A percentile compares a stretch with the other conserved stretches of the same genome.
Conservation (phyloP, 495 filamentous ascomycete species). For the Neohortaea acidophila region DNA sequence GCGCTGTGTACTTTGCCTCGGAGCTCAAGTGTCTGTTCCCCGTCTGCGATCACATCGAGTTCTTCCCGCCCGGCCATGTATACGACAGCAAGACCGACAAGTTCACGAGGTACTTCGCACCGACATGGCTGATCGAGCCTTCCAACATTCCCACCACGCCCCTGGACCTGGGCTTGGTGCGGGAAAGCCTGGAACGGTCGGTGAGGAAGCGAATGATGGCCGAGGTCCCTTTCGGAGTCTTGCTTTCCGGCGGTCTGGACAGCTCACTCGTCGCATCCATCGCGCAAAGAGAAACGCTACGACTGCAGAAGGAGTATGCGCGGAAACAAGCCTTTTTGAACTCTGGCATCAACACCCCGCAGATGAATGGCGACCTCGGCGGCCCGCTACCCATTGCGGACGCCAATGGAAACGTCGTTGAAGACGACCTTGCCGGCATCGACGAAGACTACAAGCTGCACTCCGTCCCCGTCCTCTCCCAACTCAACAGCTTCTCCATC, state of each 20-base stretch:
- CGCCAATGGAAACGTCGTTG: slow-evolving; percentile 19
- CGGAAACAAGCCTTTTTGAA: slow-evolving; percentile 14
- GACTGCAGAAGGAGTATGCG: slow-evolving; percentile 42
- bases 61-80: slow-evolving; percentile 88
- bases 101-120: slow-evolving; percentile 75
- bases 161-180: slow-evolving; percentile 64
- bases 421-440: slow-evolving; percentile 73
- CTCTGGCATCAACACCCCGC: slow-evolving; percentile 13
- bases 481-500: slow-evolving; percentile 97
- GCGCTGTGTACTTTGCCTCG: slow-evolving; percentile 84
- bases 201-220: slow-evolving; percentile 97
- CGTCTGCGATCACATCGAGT: slow-evolving; percentile 86
- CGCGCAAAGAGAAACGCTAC: slow-evolving; percentile 77
- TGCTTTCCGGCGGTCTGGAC: slow-evolving; percentile 89
- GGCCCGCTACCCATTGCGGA: slow-evolving; percentile 33
- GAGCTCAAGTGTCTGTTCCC: slow-evolving; percentile 88
- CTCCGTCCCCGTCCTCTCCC: slow-evolving; percentile 71
- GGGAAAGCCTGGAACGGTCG: slow-evolving; percentile 70
- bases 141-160: slow-evolving; percentile 59
- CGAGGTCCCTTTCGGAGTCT: slow-evolving; percentile 92
- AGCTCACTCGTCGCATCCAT: slow-evolving; percentile 91
- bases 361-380: slow-evolving; percentile 27
- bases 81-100: slow-evolving; percentile 81
- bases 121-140: slow-evolving; percentile 76
- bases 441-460: slow-evolving; percentile 79